A percentile compares a stretch with the other conserved stretches of the same genome.
phyloP scores from a whole-genome alignment of 2,329 filamentous ascomycete species.

The Aspergillus sp. region DNA sequence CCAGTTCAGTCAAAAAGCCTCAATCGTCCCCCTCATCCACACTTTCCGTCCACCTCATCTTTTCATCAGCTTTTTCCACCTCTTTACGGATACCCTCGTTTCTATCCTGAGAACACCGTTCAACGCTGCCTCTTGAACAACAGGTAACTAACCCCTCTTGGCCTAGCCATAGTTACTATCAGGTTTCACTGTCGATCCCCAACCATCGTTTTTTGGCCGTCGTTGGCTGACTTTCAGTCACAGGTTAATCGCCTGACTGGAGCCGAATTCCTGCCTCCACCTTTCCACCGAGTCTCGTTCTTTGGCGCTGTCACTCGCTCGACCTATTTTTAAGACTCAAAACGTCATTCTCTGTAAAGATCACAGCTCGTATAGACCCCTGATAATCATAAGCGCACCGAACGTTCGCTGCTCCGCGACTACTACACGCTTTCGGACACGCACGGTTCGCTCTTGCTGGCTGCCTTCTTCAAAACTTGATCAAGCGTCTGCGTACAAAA shows the following conservation, averaged over 20 bases:
- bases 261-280: slow-evolving; percentile 16
- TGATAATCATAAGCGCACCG: slow-evolving; percentile 5
- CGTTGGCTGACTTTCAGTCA: slow-evolving; percentile 11
- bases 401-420: not conserved
- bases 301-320: slow-evolving; percentile 2
- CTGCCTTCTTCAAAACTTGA: slow-evolving; percentile 15
- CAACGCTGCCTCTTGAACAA: not conserved
- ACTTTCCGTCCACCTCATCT: slow-evolving; percentile 8
- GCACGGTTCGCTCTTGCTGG: slow-evolving; percentile 11
- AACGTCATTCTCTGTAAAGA: slow-evolving; percentile 16
- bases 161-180: slow-evolving; percentile 7
- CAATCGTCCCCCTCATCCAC: slow-evolving; percentile 18
- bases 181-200: slow-evolving; percentile 14
- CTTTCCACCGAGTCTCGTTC: slow-evolving; percentile 2
- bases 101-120: not conserved
- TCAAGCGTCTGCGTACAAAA: slow-evolving; percentile 3
- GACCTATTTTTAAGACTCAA: slow-evolving; percentile 9
- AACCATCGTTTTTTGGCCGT: slow-evolving; percentile 9
- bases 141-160: slow-evolving; percentile 11
- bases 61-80: slow-evolving; percentile 5
- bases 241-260: not conserved
- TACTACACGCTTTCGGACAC: not conserved
- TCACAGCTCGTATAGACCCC: not conserved
- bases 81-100: not conserved
- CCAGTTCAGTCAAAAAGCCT: slow-evolving; percentile 25